Conservation (phyloP, 192 early-diverging fungal species). For the Coemansia sp. region DNA sequence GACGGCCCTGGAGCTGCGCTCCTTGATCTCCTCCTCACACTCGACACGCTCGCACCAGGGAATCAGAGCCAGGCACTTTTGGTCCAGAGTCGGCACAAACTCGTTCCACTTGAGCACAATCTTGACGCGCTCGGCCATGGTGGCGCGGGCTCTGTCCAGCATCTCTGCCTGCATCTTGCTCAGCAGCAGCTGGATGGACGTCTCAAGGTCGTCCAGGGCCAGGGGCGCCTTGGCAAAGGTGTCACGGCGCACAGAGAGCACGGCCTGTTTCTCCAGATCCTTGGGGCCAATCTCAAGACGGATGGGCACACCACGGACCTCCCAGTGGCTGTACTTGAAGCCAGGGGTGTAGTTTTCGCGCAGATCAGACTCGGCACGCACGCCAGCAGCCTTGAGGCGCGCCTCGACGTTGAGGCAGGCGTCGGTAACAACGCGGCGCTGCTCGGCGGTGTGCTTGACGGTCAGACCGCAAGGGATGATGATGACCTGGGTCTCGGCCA, state of each 20-base stretch:
- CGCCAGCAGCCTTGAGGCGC: slow-evolving; percentile 65
- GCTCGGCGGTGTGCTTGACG: slow-evolving; percentile 77
- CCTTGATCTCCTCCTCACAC: slow-evolving; percentile 98
- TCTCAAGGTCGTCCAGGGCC: slow-evolving; percentile 58
- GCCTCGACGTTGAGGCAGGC: slow-evolving; percentile 67
- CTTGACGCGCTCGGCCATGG: slow-evolving; percentile 70
- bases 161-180: slow-evolving; percentile 84
- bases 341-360: slow-evolving; percentile 88
- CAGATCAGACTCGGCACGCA: slow-evolving; percentile 75
- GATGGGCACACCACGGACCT: slow-evolving; percentile 93
- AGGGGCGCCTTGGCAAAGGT: slow-evolving; percentile 61
- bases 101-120: slow-evolving; percentile 85
- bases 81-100: slow-evolving; percentile 88
- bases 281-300: slow-evolving; percentile 97
- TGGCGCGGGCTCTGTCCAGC: slow-evolving; percentile 78
- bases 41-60: slow-evolving; percentile 92
- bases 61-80: slow-evolving; percentile 80
- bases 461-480: slow-evolving; percentile 93
- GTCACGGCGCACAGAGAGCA: slow-evolving; percentile 80
- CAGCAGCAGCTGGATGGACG: slow-evolving; percentile 59
- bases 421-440: slow-evolving; percentile 61
- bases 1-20: slow-evolving; percentile 68
- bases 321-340: slow-evolving; percentile 99
- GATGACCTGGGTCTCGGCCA: slow-evolving; percentile 84
- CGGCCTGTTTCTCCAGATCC: slow-evolving; percentile 80